These are phyloP conservation scores for Citrus reticulata DNA, from an alignment of 345 rosid species.

Conservation along the genomic window DNA sequence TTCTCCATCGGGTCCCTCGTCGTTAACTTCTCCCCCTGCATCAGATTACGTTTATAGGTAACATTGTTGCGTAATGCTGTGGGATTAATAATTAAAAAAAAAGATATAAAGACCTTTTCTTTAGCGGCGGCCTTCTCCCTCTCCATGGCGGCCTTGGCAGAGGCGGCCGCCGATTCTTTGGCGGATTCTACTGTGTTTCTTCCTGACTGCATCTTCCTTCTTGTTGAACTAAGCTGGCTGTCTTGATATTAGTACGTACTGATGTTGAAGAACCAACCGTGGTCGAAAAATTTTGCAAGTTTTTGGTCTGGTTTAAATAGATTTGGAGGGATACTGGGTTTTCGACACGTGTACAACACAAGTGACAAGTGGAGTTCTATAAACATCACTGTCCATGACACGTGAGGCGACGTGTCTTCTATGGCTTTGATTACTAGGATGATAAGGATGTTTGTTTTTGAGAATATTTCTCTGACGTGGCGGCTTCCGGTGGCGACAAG, in stretches of 20 bases:
- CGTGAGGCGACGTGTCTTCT: background rate
- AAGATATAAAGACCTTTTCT: constrained; percentile 49
- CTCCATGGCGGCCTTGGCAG: constrained; percentile 76
- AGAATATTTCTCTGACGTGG: background rate
- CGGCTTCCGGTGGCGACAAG: too few relatives aligned
- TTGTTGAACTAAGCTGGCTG: background rate
- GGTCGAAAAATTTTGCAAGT: too few relatives aligned
- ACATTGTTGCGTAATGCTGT: background rate
- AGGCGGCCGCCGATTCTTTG: constrained; percentile 74
- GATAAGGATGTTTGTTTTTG: too few relatives aligned
- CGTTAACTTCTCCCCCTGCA: constrained; percentile 48
- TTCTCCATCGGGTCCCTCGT: constrained; percentile 53
- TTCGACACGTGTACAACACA: background rate
- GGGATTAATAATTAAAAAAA: background rate
- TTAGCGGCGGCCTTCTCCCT: constrained; percentile 62
- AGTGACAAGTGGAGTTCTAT: background rate
- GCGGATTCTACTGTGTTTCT: constrained; percentile 23
- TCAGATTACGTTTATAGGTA: background rate
- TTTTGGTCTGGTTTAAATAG: background rate
- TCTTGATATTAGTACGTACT: too few relatives aligned
- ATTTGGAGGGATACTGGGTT: background rate
- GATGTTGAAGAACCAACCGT: too few relatives aligned
- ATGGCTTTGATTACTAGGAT: too few relatives aligned
- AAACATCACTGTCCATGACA: background rate
- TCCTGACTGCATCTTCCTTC: background rate